Percentiles rank a stretch among this genome's conserved stretches.
Evolutionary conservation across 306 rosid species (phyloP).

Genomic region (Canavalia ensiformis): DNA sequence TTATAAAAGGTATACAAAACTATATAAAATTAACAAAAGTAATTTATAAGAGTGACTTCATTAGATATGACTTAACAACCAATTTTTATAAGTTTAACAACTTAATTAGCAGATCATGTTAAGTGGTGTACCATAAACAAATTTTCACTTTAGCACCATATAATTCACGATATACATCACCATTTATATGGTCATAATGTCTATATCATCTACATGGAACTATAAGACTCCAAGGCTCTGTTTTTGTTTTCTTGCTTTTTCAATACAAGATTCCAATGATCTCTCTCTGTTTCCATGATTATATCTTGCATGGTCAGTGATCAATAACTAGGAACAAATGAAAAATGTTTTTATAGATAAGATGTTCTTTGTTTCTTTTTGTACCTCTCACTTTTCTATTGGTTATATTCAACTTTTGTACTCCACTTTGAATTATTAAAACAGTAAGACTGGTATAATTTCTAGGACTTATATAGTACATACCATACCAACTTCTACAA

Average conservation of each 20-base stretch:
- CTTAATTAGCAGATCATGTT: no score
- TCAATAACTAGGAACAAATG: neutral
- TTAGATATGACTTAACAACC: no score
- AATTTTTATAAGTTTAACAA: no score
- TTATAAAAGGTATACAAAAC: no score
- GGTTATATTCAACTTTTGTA: neutral
- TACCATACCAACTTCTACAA: slow-evolving; percentile 82
- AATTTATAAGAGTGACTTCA: no score
- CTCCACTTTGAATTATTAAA: neutral
- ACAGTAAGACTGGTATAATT: neutral
- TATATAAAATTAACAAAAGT: no score
- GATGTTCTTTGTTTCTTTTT: neutral
- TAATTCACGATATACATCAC: neutral
- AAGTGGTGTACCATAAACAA: neutral
- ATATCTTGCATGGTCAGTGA: slow-evolving; percentile 4
- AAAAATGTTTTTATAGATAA: neutral
- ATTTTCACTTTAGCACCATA: neutral
- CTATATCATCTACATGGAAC: neutral
- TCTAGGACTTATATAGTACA: slow-evolving; percentile 54
- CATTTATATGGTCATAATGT: slow-evolving; percentile 1
- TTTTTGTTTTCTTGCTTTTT: neutral
- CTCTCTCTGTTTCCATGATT: neutral
- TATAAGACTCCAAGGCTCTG: no score
- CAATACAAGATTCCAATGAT: neutral
- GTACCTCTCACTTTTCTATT: neutral